Conservation (phyloP, 1,139 yeast species). For the Yamadazyma oceani region DNA sequence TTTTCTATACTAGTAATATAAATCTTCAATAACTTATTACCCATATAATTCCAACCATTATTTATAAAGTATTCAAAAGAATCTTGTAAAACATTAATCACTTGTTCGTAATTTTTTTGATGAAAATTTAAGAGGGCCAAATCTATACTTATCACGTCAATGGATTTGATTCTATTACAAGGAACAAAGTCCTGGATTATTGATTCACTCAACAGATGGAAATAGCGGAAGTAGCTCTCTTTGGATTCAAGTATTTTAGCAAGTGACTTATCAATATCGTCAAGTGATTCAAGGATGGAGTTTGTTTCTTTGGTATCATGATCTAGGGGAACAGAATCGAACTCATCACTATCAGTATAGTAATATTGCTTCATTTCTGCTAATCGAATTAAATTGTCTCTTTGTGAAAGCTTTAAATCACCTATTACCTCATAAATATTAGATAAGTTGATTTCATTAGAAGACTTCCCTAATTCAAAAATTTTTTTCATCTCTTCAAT, state of each 20-base stretch:
- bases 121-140: slow-evolving; percentile 71
- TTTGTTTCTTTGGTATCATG: slow-evolving; percentile 5
- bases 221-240: slow-evolving; percentile 21
- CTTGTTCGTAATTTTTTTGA: slow-evolving; percentile 54
- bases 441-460: slow-evolving; percentile 19
- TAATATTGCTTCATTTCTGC: slow-evolving; percentile 33
- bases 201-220: slow-evolving; percentile 41
- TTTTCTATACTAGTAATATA: slow-evolving; percentile 69
- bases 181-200: slow-evolving; percentile 47
- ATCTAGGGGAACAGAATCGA: slow-evolving; percentile 21
- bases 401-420: slow-evolving; percentile 44
- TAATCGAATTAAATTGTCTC: slow-evolving; percentile 41
- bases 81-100: slow-evolving; percentile 61
- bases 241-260: slow-evolving; percentile 16
- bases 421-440: slow-evolving; percentile 47
- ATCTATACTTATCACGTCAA: slow-evolving; percentile 78
- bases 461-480: slow-evolving; percentile 12
- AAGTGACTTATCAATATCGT: slow-evolving; percentile 17
- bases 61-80: slow-evolving; percentile 66
- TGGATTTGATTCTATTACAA: slow-evolving; percentile 58
- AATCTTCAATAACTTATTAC: slow-evolving; percentile 60
- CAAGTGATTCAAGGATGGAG: slow-evolving; percentile 2
- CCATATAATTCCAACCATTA: slow-evolving; percentile 76
- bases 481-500: slow-evolving; percentile 6
- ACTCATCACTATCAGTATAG: slow-evolving; percentile 4